Evolutionary conservation across 2,329 filamentous ascomycete genomes (phyloP), one percentile per base, ranked within the genome.

Genomic region (Talaromyces sp.): DNA sequence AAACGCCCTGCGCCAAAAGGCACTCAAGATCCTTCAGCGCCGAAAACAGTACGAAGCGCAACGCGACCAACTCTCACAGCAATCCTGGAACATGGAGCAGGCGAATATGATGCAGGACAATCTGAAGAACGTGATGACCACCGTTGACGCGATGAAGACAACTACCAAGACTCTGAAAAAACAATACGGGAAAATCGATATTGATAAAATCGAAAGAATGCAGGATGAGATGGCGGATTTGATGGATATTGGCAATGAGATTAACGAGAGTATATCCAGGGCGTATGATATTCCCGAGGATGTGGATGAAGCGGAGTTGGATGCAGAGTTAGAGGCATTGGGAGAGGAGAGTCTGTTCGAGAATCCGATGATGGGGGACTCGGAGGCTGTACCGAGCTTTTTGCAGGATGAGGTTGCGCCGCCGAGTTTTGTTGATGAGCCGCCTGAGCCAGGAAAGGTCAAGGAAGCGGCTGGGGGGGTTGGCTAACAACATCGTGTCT

Each of bases 31-130:
- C 11, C 89, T 98, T 2, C 92, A 97, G 81, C 90, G 93, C 66
- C 90, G 94, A 71, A 97, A 96, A 77, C 90, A 93, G 79, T 96
- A 97, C 87, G 95, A 99, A 80, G 85, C 87, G 3, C 93, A 97
- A 80, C 92, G 94, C 69, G 93, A 97, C 73, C 93, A 98, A 80
- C 88, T 98, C 62, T 91, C 96, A 80, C 86, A 90, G 69, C 95
- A 99, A 81, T 92, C 92, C 25, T 98, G 93, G 93, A 98, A 98
- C 81, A 97, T 99, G 93, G 93, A 98, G 81, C 93, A 97, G 80
- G 93, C 94, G 3, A 90, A 91, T 76, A 96, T 93, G 86, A 97
- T 98, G 94, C 93, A 96, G 82, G 94, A 98, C 81, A 98, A 98
- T 75, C 86, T 99, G 62, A 95, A 96, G 79, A 98, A 98, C 79